Evolutionary conservation across 2,329 filamentous ascomycete genomes (phyloP).

Genomic region (Trichophyton verrucosum): DNA sequence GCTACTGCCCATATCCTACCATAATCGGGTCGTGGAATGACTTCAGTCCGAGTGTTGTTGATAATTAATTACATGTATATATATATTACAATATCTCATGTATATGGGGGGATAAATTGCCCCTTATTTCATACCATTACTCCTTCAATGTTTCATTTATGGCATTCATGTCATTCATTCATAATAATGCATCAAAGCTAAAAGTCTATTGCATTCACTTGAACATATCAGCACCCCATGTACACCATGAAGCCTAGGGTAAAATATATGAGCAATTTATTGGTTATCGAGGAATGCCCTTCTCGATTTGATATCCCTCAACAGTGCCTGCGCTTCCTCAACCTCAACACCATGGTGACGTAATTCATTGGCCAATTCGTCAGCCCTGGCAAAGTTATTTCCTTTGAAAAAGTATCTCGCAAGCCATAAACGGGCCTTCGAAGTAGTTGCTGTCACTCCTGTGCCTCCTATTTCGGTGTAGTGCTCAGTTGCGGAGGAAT

Average conservation of each 20-base stretch:
- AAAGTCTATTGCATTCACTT: background rate
- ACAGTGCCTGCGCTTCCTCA: slow-evolving; percentile 88
- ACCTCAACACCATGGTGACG: slow-evolving; percentile 95
- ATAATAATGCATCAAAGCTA: too few relatives aligned
- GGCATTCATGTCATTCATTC: too few relatives aligned
- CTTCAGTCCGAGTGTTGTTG: background rate
- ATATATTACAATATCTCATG: too few relatives aligned
- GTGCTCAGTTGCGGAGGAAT: slow-evolving; percentile 23
- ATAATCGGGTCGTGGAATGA: background rate
- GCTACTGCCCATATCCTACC: background rate
- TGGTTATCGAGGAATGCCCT: slow-evolving; percentile 40
- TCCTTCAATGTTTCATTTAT: too few relatives aligned
- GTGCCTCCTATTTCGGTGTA: slow-evolving; percentile 44
- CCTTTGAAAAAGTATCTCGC: slow-evolving; percentile 66
- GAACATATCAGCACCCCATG: background rate
- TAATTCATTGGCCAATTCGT: slow-evolving; percentile 73
- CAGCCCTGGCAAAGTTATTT: slow-evolving; percentile 63
- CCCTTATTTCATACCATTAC: too few relatives aligned
- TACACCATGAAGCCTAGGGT: background rate
- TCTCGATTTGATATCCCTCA: slow-evolving; percentile 70
- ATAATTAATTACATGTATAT: too few relatives aligned
- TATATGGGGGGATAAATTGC: too few relatives aligned
- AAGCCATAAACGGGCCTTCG: slow-evolving; percentile 87
- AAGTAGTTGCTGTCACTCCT: slow-evolving; percentile 82
- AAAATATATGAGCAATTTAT: background rate